Conservation (phyloP, 164 flowering plant species). For the Magnolia changhungtana region DNA sequence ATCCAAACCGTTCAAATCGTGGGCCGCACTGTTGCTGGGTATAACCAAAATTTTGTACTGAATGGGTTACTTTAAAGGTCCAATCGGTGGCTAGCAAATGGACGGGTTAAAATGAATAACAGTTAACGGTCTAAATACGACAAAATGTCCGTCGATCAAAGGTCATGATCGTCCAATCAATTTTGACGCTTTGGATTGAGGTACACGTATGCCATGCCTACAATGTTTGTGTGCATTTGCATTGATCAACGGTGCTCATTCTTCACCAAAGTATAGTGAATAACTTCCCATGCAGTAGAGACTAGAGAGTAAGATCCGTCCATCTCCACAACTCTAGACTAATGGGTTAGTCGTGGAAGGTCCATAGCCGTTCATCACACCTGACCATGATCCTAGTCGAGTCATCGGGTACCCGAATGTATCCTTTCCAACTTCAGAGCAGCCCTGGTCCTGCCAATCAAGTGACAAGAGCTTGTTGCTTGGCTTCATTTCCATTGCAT, state of each 20-base stretch:
- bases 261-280: not conserved
- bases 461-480: conserved; percentile 49
- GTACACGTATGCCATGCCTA: too few species aligned
- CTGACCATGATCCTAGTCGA: conserved; percentile 9
- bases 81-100: not conserved
- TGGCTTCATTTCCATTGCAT: conserved; percentile 4
- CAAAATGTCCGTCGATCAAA: too few species aligned
- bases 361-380: conserved; percentile 11
- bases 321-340: not conserved
- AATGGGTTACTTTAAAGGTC: not conserved
- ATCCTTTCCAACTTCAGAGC: conserved; percentile 1
- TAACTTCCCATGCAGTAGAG: not conserved
- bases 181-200: too few species aligned
- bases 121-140: too few species aligned
- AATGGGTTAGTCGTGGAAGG: conserved; percentile 2
- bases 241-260: not conserved
- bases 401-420: conserved; percentile 5
- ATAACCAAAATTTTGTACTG: not conserved
- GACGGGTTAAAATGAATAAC: too few species aligned
- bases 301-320: not conserved
- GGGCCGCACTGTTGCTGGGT: not conserved
- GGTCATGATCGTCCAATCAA: too few species aligned
- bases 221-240: not conserved
- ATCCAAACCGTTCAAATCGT: not conserved
- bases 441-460: conserved; percentile 68